Evolutionary conservation across 139 green algal genomes (phyloP), one percentile per base, ranked within the genome.

Genomic region (Diplosphaera chodatii): DNA sequence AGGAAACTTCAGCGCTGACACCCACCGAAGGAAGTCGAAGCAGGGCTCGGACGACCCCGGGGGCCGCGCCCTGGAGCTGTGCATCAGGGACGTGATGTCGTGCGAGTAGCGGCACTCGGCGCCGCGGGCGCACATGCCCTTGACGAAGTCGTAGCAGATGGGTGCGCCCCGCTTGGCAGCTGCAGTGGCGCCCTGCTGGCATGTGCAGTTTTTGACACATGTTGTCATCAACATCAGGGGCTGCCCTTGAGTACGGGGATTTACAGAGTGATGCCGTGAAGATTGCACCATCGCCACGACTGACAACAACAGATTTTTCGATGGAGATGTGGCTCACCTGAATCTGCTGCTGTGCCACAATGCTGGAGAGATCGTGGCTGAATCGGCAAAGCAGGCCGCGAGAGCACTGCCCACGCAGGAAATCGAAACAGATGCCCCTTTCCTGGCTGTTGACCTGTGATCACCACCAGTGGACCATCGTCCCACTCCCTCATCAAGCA

Each of bases 91-190:
- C 25, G 78, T 80, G 25, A 91, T 83, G 83, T 96, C 90, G 68
- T 96, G 90, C 15, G 78, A 87, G 84, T 94, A 96, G 30, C 86
- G 78, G 77, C 89, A 95, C 3, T 89, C 82, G 6, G 67, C 67
- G 10, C 90, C 90, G 3, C 87, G 80, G 15, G 71, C 68, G 73
- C 90, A 96, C 32, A 85, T 72, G 37, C 87, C 88, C 77, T 95
- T 94, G 2, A 93, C 86, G 78, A 94, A 95, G 74, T 96, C 90
- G 73, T 93, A 96, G 84, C 90, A 96, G 70, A 94, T 93, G 55
- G 85, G 85, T 1, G 78, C 70, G 21, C 74, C 30, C 21, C 28
- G 62, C 62, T 34, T 32, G 25, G 62, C 15, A 18, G 48, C 48
- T 18, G 48, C 48, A 5, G 48, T n/a, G 10, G 16, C 16, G 48